Conservation (phyloP, 371 early-diverging fungal genomes). For the Rhizopus sp. region DNA sequence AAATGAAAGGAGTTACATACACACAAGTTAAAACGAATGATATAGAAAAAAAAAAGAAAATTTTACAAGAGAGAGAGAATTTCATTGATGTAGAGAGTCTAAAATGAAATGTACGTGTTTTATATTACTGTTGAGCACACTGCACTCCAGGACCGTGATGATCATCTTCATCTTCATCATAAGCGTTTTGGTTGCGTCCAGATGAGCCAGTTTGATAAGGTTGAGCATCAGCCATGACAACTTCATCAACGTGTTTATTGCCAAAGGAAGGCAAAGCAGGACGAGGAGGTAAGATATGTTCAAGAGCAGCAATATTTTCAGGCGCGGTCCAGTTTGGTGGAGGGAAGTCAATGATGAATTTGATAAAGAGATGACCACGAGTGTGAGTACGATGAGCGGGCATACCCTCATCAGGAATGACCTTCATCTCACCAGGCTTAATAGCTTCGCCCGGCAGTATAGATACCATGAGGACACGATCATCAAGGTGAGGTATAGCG, state of each 20-base stretch:
- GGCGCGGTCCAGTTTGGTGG: conserved; percentile 73
- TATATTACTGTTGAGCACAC: conserved; percentile 90
- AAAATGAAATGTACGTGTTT: no score
- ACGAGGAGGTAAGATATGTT: conserved; percentile 68
- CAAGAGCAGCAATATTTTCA: conserved; percentile 65
- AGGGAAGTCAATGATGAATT: conserved; percentile 93
- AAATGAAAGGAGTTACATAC: background rate
- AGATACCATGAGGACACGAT: conserved; percentile 80
- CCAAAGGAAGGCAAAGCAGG: conserved; percentile 43
- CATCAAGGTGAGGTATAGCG: conserved; percentile 87
- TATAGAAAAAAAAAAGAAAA: no score
- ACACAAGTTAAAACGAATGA: no score
- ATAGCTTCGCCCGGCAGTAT: conserved; percentile 93
- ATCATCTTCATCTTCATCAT: conserved; percentile 70
- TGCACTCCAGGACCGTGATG: conserved; percentile 86
- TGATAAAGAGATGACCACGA: conserved; percentile 87
- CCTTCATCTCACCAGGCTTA: conserved; percentile 75
- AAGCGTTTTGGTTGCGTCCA: conserved; percentile 32
- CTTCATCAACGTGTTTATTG: conserved; percentile 69
- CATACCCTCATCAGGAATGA: conserved; percentile 89
- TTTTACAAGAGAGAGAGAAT: no score
- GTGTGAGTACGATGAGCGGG: conserved; percentile 88
- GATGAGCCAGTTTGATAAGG: conserved; percentile 44
- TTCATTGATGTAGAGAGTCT: no score
- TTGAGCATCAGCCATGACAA: conserved; percentile 74